These are phyloP conservation scores for Arthrobotrys sinensis DNA, from an alignment of 2,329 filamentous ascomycete genomes.

Conservation along the genomic window DNA sequence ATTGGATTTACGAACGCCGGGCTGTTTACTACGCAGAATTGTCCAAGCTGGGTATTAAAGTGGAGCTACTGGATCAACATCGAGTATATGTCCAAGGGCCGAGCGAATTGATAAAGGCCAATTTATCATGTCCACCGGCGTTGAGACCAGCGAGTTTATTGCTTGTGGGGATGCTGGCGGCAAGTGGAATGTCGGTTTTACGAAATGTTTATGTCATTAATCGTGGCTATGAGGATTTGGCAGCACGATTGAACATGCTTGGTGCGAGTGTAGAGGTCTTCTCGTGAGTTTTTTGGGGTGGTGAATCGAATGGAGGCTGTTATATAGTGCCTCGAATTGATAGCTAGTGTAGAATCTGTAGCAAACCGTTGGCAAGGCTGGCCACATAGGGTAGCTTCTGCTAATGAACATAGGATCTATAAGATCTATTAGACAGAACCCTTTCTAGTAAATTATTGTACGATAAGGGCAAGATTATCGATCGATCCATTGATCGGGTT, in stretches of 20 bases:
- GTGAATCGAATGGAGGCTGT: neutral
- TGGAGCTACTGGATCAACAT: slow-evolving; percentile 31
- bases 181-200: slow-evolving; percentile 19
- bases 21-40: slow-evolving; percentile 29
- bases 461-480: no score
- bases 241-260: slow-evolving; percentile 20
- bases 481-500: no score
- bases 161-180: slow-evolving; percentile 34
- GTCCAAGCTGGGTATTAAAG: slow-evolving; percentile 23
- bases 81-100: slow-evolving; percentile 22
- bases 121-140: slow-evolving; percentile 35
- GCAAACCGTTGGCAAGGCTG: no score
- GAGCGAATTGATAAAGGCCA: slow-evolving; percentile 14
- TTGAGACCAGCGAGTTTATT: slow-evolving; percentile 38
- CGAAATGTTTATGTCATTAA: slow-evolving; percentile 34
- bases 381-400: no score
- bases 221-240: slow-evolving; percentile 45
- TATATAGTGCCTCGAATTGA: neutral
- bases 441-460: no score
- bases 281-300: neutral
- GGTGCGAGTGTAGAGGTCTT: slow-evolving; percentile 32
- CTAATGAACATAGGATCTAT: no score
- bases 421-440: no score
- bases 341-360: no score
- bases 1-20: slow-evolving; percentile 37